Percentiles rank a stretch among this genome's conserved stretches.
Evolutionary conservation across 2,329 filamentous ascomycete species (phyloP).

Genomic region (Simplicillium aogashimaense): DNA sequence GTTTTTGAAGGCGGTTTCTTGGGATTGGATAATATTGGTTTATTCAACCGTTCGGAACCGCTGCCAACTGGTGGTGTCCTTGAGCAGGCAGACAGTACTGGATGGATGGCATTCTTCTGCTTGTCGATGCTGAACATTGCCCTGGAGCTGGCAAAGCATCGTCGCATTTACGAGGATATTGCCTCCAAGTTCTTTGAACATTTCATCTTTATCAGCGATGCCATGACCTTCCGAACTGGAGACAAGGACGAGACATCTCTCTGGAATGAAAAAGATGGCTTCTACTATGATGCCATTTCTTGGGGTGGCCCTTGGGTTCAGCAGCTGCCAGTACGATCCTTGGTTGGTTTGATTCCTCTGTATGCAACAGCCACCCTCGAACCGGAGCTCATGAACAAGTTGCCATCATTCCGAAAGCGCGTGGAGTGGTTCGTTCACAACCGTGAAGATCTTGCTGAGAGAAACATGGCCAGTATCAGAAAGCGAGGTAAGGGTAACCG

Average conservation of each 20-base stretch:
- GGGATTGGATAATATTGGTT: constrained; percentile 90
- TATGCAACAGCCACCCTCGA: constrained; percentile 89
- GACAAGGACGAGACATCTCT: constrained; percentile 68
- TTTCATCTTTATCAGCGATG: constrained; percentile 95
- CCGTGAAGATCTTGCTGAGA: constrained; percentile 73
- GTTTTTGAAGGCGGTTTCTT: constrained; percentile 96
- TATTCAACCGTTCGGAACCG: constrained; percentile 95
- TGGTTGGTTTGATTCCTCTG: constrained; percentile 87
- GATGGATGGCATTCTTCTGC: constrained; percentile 98
- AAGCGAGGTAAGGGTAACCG: constrained; percentile 85
- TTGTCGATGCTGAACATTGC: constrained; percentile 96
- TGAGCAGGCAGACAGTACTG: constrained; percentile 94
- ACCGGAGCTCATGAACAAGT: constrained; percentile 83
- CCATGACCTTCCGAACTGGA: constrained; percentile 76
- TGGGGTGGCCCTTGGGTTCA: constrained; percentile 92
- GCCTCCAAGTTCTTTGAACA: constrained; percentile 98
- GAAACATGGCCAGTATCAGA: constrained; percentile 89
- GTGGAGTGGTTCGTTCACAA: constrained; percentile 93
- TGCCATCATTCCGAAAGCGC: constrained; percentile 87
- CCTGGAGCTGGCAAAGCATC: constrained; percentile 88
- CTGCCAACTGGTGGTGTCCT: constrained; percentile 86
- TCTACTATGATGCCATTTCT: constrained; percentile 97
- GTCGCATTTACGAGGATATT: constrained; percentile 91
- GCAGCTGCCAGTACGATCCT: constrained; percentile 81
- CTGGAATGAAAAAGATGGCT: constrained; percentile 94